A percentile compares a stretch with the other conserved stretches of the same genome.
Evolutionary conservation across 129 eudicot species (phyloP).

Genomic region (carrot (Daucus carota)): DH1_v3.0 NC_030381.2:27996501-27997000

Average conservation of each 20-base stretch:
- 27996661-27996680: not conserved
- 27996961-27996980: conserved; percentile 4
- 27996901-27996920: not conserved
- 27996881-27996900: conserved; percentile 4
- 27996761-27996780: not conserved
- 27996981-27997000: conserved; percentile 4
- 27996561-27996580: not conserved
- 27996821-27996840: conserved; percentile 13
- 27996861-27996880: conserved; percentile 4
- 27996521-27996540: not conserved
- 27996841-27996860: conserved; percentile 9
- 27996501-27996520: not conserved
- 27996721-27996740: not conserved
- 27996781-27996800: not conserved
- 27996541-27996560: not conserved
- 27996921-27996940: conserved; percentile 1
- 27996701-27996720: conserved; percentile 3
- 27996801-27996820: conserved; percentile 2
- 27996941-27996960: not conserved
- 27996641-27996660: not conserved
- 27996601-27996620: not conserved
- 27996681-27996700: not conserved
- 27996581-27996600: not conserved
- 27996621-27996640: not conserved
- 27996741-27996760: conserved; percentile 4